These are phyloP conservation scores for Aspergillus tanneri DNA, from an alignment of 2,329 filamentous ascomycete genomes.

Conservation along the genomic window DNA sequence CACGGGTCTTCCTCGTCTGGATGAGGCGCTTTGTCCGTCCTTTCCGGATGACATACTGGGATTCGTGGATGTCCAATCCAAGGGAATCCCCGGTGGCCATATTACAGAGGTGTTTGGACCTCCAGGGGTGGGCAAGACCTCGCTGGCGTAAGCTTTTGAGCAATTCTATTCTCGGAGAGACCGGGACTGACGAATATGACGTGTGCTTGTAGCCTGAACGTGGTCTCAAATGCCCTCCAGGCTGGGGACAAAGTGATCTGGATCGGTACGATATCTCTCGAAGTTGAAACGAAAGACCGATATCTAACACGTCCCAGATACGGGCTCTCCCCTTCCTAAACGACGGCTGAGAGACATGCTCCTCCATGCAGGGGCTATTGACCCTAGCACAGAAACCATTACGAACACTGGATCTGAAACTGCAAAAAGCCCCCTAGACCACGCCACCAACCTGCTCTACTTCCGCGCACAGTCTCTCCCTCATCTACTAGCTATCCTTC, in stretches of 20 bases:
- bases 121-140: slow-evolving; percentile 80
- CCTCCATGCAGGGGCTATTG: too few relatives aligned
- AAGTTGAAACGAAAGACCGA: background rate
- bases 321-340: slow-evolving; percentile 50
- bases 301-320: slow-evolving; percentile 39
- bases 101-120: slow-evolving; percentile 87
- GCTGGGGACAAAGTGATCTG: slow-evolving; percentile 68
- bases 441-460: slow-evolving; percentile 61
- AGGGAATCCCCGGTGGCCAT: slow-evolving; percentile 71
- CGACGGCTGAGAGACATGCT: slow-evolving; percentile 52
- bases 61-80: slow-evolving; percentile 22
- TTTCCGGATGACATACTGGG: slow-evolving; percentile 17
- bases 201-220: slow-evolving; percentile 61
- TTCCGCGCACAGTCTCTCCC: slow-evolving; percentile 59
- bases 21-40: slow-evolving; percentile 34
- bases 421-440: too few relatives aligned
- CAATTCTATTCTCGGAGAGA: slow-evolving; percentile 13
- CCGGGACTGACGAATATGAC: slow-evolving; percentile 5
- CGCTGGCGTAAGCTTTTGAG: slow-evolving; percentile 64
- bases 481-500: slow-evolving; percentile 70
- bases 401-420: too few relatives aligned
- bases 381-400: too few relatives aligned
- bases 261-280: slow-evolving; percentile 64
- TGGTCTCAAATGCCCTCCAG: slow-evolving; percentile 63
- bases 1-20: slow-evolving; percentile 51